Evolutionary conservation across 805 yeast species (phyloP), one percentile per base, ranked within the genome.

Genomic region (Wickerhamiella azymoides): DNA sequence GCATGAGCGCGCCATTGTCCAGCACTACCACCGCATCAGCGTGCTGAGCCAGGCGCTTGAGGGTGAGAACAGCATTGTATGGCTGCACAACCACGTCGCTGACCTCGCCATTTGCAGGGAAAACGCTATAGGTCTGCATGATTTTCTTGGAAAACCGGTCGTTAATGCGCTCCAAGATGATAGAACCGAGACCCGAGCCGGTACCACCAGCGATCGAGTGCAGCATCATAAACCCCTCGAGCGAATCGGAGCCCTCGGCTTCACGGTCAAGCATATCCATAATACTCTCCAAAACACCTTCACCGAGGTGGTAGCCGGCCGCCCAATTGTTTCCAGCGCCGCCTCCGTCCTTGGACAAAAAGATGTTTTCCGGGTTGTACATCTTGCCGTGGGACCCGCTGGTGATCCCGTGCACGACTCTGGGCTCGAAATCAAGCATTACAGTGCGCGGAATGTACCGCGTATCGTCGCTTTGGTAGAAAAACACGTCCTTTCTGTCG

Each of bases 161-260:
- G 47, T 77, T 75, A 47, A 93, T 62, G 13, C 77, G 67, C 60
- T 92, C 96, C 33, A 92, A 63, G 38, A 92, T 54, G 47, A 74
- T 73, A 0, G 94, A 83, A 0, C 98, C 98, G 32, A 86, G 75
- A 2, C 99, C 98, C 0, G 96, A 83, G 0, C 99, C 99, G 0
- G 98, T 92, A 35, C 99, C 99, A 32, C 99, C 99, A 0, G 96
- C 97, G 4, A 92, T 94, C 3, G 96, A 82, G 63, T 92, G 98
- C 43, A 88, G 62, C 52, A 92, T 65, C 67, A 86, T 94, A 61
- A 92, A 92, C 5, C 93, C 94, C 52, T 88, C 92, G 45, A 86
- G 66, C 47, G 80, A 80, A 51, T 93, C 97, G 53, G 94, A 80
- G 27, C 82, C 79, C 57, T 92, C 99, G 36, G 86, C 71, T 56